These are phyloP conservation scores for Myriosclerotinia scirpicola DNA, from an alignment of 2,329 filamentous ascomycete species.

Conservation along the genomic window DNA sequence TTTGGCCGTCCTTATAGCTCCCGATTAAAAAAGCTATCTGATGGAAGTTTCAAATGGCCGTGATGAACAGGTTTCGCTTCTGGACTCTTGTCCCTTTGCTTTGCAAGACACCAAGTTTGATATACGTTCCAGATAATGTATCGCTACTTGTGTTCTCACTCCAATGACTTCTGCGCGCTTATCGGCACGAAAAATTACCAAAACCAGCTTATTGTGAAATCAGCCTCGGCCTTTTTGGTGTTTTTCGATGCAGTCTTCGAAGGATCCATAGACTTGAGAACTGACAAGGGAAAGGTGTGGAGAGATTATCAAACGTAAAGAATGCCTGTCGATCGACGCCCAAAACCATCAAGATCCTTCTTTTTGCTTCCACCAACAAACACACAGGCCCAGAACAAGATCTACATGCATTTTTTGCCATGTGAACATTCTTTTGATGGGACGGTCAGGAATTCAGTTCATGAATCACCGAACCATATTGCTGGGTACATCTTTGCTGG, in stretches of 20 bases:
- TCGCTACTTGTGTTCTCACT: background rate
- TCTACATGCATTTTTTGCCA: background rate
- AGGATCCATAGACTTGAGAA: background rate
- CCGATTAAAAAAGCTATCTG: background rate
- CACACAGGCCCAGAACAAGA: background rate
- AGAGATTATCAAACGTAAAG: background rate
- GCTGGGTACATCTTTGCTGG: conserved; percentile 7
- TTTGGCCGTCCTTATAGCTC: background rate
- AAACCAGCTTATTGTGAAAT: background rate
- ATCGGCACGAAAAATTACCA: too few species aligned
- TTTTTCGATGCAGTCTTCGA: background rate
- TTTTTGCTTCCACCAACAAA: background rate
- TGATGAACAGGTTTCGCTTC: background rate
- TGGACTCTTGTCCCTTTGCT: background rate
- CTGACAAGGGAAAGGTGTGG: background rate
- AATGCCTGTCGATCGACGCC: background rate
- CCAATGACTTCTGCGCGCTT: background rate
- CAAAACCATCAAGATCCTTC: background rate
- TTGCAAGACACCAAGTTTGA: background rate
- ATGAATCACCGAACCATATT: conserved; percentile 8
- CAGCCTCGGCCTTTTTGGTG: background rate
- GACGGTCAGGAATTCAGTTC: background rate
- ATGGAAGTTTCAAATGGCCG: background rate
- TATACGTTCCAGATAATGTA: background rate
- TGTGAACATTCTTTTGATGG: conserved; percentile 4